These are phyloP conservation scores for Neoascochyta sp. DNA, from an alignment of 2,329 filamentous ascomycete species.

Conservation along the genomic window DNA sequence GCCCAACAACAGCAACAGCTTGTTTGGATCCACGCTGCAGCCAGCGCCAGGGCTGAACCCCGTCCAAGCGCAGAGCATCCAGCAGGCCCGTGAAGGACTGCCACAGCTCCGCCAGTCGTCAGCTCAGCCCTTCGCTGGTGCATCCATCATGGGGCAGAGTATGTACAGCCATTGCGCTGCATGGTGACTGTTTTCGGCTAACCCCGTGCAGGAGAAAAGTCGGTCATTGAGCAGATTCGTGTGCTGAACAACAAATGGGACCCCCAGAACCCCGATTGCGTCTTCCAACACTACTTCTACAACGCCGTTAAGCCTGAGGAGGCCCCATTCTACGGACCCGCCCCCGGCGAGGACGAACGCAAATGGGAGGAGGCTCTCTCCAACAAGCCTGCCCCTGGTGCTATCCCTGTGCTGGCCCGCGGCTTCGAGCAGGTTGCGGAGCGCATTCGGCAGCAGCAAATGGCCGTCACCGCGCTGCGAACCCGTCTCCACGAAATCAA, in stretches of 20 bases:
- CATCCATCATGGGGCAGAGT: constrained; percentile 29
- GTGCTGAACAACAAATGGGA: constrained; percentile 72
- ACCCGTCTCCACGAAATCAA: constrained; percentile 76
- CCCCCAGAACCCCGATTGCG: constrained; percentile 62
- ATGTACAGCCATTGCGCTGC: too few relatives aligned
- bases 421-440: constrained; percentile 70
- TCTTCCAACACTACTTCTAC: constrained; percentile 82
- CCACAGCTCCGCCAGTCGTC: constrained; percentile 34
- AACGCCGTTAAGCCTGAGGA: constrained; percentile 73
- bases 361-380: constrained; percentile 83
- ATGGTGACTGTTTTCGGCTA: background rate
- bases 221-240: constrained; percentile 69
- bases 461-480: constrained; percentile 66
- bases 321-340: constrained; percentile 72
- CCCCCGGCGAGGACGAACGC: constrained; percentile 65
- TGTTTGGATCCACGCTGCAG: constrained; percentile 36
- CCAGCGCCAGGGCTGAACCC: constrained; percentile 29
- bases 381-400: constrained; percentile 71
- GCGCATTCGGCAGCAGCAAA: constrained; percentile 68
- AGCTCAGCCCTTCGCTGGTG: constrained; percentile 24
- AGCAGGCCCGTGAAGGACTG: constrained; percentile 37
- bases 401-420: constrained; percentile 70
- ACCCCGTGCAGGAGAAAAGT: constrained; percentile 58
- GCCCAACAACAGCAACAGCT: constrained; percentile 39
- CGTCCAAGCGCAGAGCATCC: constrained; percentile 31